Evolutionary conservation across 257 asterid species (phyloP).

Genomic region (Thymus quinquecostatus): DNA sequence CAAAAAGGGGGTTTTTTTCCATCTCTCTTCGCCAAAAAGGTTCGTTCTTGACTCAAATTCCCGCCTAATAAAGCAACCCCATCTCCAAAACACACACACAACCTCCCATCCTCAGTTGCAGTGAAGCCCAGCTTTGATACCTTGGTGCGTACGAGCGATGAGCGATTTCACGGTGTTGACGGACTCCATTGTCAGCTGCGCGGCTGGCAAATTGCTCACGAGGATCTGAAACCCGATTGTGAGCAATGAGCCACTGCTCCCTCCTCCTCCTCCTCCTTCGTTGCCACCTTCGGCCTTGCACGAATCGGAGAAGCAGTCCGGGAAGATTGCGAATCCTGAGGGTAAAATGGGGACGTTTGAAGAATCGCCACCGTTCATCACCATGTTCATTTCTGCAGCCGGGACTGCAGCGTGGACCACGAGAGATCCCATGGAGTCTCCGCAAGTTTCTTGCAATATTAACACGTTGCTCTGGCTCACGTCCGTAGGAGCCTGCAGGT

Average conservation of each 20-base stretch:
- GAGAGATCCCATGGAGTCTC: constrained; percentile 64
- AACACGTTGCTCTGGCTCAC: constrained; percentile 47
- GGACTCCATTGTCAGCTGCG: constrained; percentile 67
- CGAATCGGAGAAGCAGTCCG: constrained; percentile 50
- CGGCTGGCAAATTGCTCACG: constrained; percentile 54
- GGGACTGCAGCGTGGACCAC: constrained; percentile 68
- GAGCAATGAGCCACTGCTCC: constrained; percentile 57
- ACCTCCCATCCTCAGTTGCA: constrained; percentile 32
- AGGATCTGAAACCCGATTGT: constrained; percentile 74
- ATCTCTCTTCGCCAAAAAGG: constrained; percentile 36
- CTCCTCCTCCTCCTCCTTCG: constrained; percentile 31
- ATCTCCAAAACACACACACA: background rate
- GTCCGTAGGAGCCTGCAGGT: constrained; percentile 47
- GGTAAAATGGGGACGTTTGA: constrained; percentile 63
- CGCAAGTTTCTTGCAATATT: constrained; percentile 71
- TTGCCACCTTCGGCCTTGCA: constrained; percentile 20
- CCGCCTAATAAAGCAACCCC: constrained; percentile 4
- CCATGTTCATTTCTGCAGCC: constrained; percentile 47
- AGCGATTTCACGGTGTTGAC: constrained; percentile 65
- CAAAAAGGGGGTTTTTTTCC: constrained; percentile 24
- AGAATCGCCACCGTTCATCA: constrained; percentile 74
- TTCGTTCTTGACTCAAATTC: constrained; percentile 87
- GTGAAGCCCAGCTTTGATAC: constrained; percentile 56
- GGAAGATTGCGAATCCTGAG: constrained; percentile 73
- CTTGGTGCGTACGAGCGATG: constrained; percentile 58